phyloP scores from a whole-genome alignment of 805 yeast species.

The Teunomyces stri region DNA sequence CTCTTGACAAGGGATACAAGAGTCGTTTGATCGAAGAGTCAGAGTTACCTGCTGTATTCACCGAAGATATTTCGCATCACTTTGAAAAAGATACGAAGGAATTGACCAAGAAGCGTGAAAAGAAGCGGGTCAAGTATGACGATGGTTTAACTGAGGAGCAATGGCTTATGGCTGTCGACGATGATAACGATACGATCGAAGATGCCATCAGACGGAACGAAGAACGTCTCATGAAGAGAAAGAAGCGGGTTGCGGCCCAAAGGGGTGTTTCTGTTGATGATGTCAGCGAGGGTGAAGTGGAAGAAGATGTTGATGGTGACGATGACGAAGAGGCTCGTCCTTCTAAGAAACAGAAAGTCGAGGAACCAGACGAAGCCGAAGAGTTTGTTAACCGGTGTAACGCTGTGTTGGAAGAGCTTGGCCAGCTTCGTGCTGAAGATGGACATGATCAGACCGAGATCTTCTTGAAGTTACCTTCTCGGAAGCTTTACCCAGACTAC shows the following conservation, averaged over 20 bases:
- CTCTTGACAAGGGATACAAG: constrained; percentile 17
- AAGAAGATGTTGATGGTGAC: constrained; percentile 24
- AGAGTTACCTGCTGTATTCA: constrained; percentile 25
- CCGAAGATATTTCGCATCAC: constrained; percentile 27
- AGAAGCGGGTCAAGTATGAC: constrained; percentile 29
- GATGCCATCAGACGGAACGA: constrained; percentile 56
- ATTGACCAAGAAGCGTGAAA: constrained; percentile 24
- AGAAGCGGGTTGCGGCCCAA: constrained; percentile 20
- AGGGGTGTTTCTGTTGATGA: constrained; percentile 15
- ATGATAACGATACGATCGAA: constrained; percentile 62
- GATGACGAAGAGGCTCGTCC: constrained; percentile 6
- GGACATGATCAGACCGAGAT: constrained; percentile 36
- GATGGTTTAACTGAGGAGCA: constrained; percentile 46
- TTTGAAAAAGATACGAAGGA: constrained; percentile 25
- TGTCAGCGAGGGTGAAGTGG: constrained; percentile 21
- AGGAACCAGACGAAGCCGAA: constrained; percentile 11
- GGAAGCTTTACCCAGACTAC: constrained; percentile 80
- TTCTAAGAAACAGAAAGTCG: constrained; percentile 6
- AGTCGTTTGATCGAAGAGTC: constrained; percentile 21
- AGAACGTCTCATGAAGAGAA: constrained; percentile 39
- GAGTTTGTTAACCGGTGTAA: constrained; percentile 22
- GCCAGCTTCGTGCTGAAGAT: constrained; percentile 42
- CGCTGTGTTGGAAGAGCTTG: constrained; percentile 43
- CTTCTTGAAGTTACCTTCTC: constrained; percentile 71
- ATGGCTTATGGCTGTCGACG: constrained; percentile 66